Percentiles rank a stretch among this genome's conserved stretches.
Conservation (phyloP, 257 asterid genomes). For the Ilex aquifolium region DNA sequence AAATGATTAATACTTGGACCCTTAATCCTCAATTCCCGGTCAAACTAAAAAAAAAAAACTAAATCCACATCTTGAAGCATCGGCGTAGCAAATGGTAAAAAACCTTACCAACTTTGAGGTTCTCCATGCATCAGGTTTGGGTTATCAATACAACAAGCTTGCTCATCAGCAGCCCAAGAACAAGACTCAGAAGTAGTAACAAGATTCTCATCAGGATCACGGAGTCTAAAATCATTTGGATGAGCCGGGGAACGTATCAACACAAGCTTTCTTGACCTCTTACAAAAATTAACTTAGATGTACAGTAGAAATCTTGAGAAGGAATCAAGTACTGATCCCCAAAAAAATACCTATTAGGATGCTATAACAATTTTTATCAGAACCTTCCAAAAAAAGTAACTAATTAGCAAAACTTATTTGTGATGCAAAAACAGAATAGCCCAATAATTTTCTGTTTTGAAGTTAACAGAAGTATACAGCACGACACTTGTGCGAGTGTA, state of each 20-base stretch:
- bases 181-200: constrained; percentile 60
- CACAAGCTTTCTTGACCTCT: constrained; percentile 47
- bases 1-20: not conserved
- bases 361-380: not conserved
- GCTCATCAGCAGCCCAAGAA: constrained; percentile 61
- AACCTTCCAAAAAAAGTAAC: not conserved
- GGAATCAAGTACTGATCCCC: not conserved
- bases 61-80: too few species aligned
- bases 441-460: not conserved
- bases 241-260: constrained; percentile 26
- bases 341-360: not conserved
- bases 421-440: not conserved
- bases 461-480: not conserved
- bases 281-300: constrained; percentile 5
- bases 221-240: constrained; percentile 24
- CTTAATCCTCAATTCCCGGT: not conserved
- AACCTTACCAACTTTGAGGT: constrained; percentile 43
- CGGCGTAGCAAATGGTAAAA: not conserved
- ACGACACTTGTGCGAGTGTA: not conserved
- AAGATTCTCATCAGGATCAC: constrained; percentile 45
- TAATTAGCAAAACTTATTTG: not conserved
- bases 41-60: too few species aligned
- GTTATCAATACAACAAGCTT: constrained; percentile 49
- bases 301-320: not conserved
- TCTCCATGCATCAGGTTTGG: constrained; percentile 41